phyloP scores from a whole-genome alignment of 345 rosid genomes.

The Salix udensis region DNA sequence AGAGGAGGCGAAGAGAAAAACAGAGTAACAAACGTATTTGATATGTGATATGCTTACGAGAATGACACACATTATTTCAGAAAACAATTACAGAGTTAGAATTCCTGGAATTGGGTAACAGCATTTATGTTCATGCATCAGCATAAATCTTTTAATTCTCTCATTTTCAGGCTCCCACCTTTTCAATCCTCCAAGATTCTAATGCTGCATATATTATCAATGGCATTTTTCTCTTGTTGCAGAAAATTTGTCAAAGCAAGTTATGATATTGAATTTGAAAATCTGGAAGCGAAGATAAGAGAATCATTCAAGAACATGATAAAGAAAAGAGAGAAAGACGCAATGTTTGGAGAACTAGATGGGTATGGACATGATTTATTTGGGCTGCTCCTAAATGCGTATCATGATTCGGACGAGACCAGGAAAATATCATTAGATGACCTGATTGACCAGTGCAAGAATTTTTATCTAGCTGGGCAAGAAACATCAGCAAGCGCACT shows the following conservation, averaged over 20 bases:
- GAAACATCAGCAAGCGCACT: slow-evolving; percentile 24
- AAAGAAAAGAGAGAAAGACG: slow-evolving; percentile 23
- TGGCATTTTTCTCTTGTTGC: not conserved
- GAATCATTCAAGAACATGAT: slow-evolving; percentile 13
- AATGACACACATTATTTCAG: not conserved
- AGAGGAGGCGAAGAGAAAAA: no score
- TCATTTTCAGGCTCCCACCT: not conserved
- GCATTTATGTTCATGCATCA: not conserved
- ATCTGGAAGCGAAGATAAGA: slow-evolving; percentile 9
- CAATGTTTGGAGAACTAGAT: not conserved
- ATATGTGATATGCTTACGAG: no score
- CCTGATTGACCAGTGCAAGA: slow-evolving; percentile 39
- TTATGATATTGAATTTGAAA: slow-evolving; percentile 26
- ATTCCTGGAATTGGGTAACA: slow-evolving; percentile 23
- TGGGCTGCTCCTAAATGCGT: slow-evolving; percentile 24
- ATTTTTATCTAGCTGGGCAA: slow-evolving; percentile 34
- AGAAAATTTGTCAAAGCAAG: slow-evolving; percentile 26
- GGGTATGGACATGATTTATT: slow-evolving; percentile 28
- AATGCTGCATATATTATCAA: not conserved
- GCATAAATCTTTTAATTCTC: not conserved
- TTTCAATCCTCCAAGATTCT: not conserved
- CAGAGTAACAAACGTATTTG: no score
- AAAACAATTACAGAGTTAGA: slow-evolving; percentile 12
- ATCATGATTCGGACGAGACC: slow-evolving; percentile 17
- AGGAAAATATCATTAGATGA: slow-evolving; percentile 32